phyloP scores from a whole-genome alignment of 75 land plant species.

The Sequoia sempervirens region DNA sequence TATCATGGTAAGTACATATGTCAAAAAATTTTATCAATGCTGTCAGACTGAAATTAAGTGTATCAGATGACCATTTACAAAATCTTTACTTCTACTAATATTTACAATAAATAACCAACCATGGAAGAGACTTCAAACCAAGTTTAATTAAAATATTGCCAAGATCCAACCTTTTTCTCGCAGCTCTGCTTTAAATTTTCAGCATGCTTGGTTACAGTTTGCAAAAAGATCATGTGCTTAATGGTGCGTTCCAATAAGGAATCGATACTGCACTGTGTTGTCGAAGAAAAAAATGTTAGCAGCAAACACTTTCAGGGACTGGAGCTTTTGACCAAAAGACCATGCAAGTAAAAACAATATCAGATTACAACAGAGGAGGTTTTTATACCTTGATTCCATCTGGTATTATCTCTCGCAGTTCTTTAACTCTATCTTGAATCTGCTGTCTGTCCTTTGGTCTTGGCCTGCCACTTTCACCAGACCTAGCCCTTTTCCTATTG shows the following conservation, averaged over 20 bases:
- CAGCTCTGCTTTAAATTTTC: slow-evolving; percentile 11
- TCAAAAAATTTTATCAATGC: background rate
- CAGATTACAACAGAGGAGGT: background rate
- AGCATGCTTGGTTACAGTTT: slow-evolving; percentile 18
- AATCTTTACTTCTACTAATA: background rate
- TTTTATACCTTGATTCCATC: slow-evolving; percentile 57
- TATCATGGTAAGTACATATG: background rate
- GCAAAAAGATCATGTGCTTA: slow-evolving; percentile 22
- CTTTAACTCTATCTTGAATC: slow-evolving; percentile 75
- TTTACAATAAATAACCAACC: background rate
- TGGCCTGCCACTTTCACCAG: slow-evolving; percentile 62
- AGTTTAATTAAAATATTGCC: background rate
- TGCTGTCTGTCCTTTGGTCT: slow-evolving; percentile 77
- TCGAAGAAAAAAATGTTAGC: background rate
- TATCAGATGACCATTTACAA: background rate
- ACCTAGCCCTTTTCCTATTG: slow-evolving; percentile 49
- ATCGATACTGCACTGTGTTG: slow-evolving; percentile 29
- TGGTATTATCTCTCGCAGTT: slow-evolving; percentile 67
- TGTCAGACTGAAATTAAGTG: background rate
- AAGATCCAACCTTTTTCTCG: slow-evolving; percentile 3
- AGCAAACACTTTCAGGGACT: background rate
- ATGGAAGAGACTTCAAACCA: background rate
- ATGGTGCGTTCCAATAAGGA: slow-evolving; percentile 25
- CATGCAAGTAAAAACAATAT: background rate
- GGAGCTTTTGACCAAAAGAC: background rate